These are phyloP conservation scores for Amyloporia xantha DNA, from an alignment of 768 basidiomycete species.

Conservation along the genomic window DNA sequence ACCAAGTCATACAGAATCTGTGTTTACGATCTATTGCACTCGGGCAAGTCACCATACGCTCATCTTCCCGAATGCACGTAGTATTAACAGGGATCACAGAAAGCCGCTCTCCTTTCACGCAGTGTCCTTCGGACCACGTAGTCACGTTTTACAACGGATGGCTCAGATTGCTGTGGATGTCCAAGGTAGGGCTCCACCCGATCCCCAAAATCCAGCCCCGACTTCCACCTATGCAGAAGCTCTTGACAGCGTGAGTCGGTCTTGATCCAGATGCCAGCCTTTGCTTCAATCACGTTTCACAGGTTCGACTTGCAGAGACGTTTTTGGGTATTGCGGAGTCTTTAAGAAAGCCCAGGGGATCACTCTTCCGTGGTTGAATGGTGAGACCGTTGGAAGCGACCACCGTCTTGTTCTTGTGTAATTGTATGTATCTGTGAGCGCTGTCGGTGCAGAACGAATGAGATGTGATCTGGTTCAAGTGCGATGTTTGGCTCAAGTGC, in stretches of 20 bases:
- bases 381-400: neutral
- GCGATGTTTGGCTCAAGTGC: too few species aligned
- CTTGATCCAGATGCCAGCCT: neutral
- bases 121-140: constrained; percentile 44
- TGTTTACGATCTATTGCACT: constrained; percentile 36
- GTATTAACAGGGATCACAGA: constrained; percentile 27
- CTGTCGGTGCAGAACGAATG: too few species aligned
- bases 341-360: constrained; percentile 47
- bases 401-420: too few species aligned
- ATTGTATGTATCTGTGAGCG: too few species aligned
- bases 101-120: constrained; percentile 53
- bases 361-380: constrained; percentile 20
- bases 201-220: constrained; percentile 31
- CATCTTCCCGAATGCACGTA: neutral
- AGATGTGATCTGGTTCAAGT: too few species aligned
- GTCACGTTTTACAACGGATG: constrained; percentile 39
- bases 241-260: constrained; percentile 38
- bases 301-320: constrained; percentile 51
- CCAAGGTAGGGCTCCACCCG: constrained; percentile 37
- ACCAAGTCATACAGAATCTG: constrained; percentile 33
- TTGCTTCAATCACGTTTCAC: neutral
- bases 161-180: constrained; percentile 42
- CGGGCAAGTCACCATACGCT: constrained; percentile 33
- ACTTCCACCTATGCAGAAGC: constrained; percentile 45
- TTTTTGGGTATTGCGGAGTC: constrained; percentile 56